Percentiles rank a stretch among this genome's conserved stretches.
Evolutionary conservation across 805 yeast species (phyloP).

Genomic region (Vanderwaltozyma tropicalis): DNA sequence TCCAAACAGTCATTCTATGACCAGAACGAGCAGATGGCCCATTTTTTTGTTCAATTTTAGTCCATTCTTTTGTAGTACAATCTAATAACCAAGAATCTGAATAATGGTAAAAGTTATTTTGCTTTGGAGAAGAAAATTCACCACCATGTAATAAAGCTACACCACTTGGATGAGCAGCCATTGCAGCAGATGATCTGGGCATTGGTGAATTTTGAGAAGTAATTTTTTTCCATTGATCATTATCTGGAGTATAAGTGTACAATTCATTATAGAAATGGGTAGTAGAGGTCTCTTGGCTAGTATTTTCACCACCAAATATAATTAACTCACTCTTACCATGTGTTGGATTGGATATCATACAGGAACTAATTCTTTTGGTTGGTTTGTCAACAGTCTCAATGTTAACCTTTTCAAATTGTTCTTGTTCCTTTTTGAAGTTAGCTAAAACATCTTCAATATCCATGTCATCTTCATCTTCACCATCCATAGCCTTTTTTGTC

Average conservation of each 20-base stretch:
- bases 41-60: slow-evolving; percentile 64
- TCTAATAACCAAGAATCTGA: slow-evolving; percentile 95
- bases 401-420: slow-evolving; percentile 59
- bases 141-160: slow-evolving; percentile 85
- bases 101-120: slow-evolving; percentile 88
- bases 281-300: slow-evolving; percentile 34
- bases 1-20: slow-evolving; percentile 84
- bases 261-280: slow-evolving; percentile 77
- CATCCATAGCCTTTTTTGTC: slow-evolving; percentile 58
- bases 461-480: slow-evolving; percentile 67
- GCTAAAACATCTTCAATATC: slow-evolving; percentile 78
- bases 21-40: slow-evolving; percentile 88
- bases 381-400: slow-evolving; percentile 54
- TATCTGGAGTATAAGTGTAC: slow-evolving; percentile 59
- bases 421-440: slow-evolving; percentile 72
- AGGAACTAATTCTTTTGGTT: slow-evolving; percentile 56
- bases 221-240: slow-evolving; percentile 69
- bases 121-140: slow-evolving; percentile 94
- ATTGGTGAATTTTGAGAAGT: slow-evolving; percentile 81
- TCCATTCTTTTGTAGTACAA: slow-evolving; percentile 78
- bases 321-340: slow-evolving; percentile 70
- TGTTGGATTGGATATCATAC: slow-evolving; percentile 64
- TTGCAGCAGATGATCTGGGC: slow-evolving; percentile 87
- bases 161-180: slow-evolving; percentile 90
- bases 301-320: slow-evolving; percentile 82